Evolutionary conservation across 176 grass and related monocot genomes (phyloP).

Genomic region (Carex littledalei): DNA sequence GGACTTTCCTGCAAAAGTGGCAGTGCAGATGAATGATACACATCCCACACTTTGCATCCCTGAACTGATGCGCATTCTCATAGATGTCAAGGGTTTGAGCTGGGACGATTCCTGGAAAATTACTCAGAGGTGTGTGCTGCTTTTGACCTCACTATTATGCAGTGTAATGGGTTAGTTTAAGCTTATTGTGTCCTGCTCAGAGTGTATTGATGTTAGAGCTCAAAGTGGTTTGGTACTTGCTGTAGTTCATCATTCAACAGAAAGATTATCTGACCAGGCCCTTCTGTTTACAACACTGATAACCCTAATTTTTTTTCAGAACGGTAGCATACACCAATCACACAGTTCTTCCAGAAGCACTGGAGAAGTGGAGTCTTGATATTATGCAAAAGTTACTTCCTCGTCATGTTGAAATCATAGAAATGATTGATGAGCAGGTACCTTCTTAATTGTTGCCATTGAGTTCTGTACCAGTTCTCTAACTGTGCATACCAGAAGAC

Average conservation of each 20-base stretch:
- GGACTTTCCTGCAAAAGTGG: slow-evolving; percentile 91
- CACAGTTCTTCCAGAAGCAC: slow-evolving; percentile 97
- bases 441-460: slow-evolving; percentile 8
- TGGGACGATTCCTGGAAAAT: slow-evolving; percentile 87
- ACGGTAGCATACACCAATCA: slow-evolving; percentile 97
- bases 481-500: slow-evolving; percentile 6
- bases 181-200: background rate
- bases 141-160: background rate
- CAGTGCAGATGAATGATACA: slow-evolving; percentile 99
- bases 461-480: slow-evolving; percentile 20
- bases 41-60: slow-evolving; percentile 98
- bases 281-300: slow-evolving; percentile 5
- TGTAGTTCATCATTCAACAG: background rate
- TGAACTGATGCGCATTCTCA: slow-evolving; percentile 93
- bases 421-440: slow-evolving; percentile 90
- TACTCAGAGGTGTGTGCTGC: slow-evolving; percentile 64
- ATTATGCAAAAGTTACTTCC: slow-evolving; percentile 98
- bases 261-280: background rate
- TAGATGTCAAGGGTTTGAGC: slow-evolving; percentile 84
- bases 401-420: slow-evolving; percentile 98
- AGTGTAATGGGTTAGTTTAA: background rate
- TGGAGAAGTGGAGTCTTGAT: slow-evolving; percentile 97
- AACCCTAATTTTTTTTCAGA: slow-evolving; percentile 32
- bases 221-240: background rate
- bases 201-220: slow-evolving; percentile 12